Evolutionary conservation across 2,329 filamentous ascomycete genomes (phyloP), one percentile per base, ranked within the genome.

Genomic region (Beauveria sp.): DNA sequence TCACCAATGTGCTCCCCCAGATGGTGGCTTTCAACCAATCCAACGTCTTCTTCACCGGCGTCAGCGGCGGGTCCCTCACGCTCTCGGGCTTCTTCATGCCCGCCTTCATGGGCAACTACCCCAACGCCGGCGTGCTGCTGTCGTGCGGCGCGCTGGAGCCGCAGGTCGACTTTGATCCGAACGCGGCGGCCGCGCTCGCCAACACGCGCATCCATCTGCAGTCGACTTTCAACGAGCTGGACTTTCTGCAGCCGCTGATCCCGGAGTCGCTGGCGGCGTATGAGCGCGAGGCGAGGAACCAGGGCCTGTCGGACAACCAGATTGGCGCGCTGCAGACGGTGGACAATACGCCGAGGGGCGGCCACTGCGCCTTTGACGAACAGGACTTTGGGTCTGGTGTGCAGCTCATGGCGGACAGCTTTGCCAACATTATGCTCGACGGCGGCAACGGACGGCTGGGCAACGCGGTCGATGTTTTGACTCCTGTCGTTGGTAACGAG

Each of bases 61-160:
- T 85, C 0, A 80, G 77, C 5, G 83, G 83, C 26, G 83, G 83
- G 20, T 74, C 76, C 3, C 74, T 86, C 22, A 71, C 83, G 38
- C 77, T 86, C 40, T 76, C 74, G 1, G 82, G 82, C 9, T 85
- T 84, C 73, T 83, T 85, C 70, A 76, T 86, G 63, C 83, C 83
- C 5, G 78, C 78, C 0, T 81, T 82, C 65, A 80, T 82, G 75
- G 72, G 77, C 58, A 77, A 79, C 61, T 83, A 76, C 60, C 71
- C 74, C 26, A 79, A 78, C 58, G 74, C 72, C 22, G 83, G 82
- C 2, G 79, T 85, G 0, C 71, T 84, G 51, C 73, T 86, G 16
- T 82, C 83, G 68, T 86, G 83, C 67, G 83, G 82, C 52, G 83
- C 70, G 2, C 68, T 85, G 63, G 66, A 72, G 22, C 83, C 83